Conservation (phyloP, 2,329 filamentous ascomycete genomes). For the Penicillium crustosum region DNA sequence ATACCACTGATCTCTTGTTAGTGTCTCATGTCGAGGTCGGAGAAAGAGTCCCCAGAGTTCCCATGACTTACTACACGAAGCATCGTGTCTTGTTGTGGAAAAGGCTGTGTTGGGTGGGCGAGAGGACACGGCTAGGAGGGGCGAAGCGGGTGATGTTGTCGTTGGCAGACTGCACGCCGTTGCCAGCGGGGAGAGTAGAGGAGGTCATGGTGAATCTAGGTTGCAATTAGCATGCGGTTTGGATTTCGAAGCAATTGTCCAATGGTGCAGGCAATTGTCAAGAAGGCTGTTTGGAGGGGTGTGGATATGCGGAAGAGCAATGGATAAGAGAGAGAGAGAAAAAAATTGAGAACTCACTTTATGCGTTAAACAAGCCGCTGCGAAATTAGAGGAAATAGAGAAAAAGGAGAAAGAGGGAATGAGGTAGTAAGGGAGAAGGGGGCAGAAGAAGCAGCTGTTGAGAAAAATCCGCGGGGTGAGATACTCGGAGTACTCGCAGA, state of each 20-base stretch:
- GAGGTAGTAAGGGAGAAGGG: conserved; percentile 21
- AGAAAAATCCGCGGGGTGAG: conserved; percentile 28
- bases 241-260: not conserved
- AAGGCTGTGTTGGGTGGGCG: conserved; percentile 84
- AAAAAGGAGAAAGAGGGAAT: conserved; percentile 17
- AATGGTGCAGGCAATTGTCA: not conserved
- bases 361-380: conserved; percentile 23
- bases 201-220: conserved; percentile 54
- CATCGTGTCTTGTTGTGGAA: conserved; percentile 99
- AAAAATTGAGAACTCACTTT: conserved; percentile 14
- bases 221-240: conserved; percentile 5
- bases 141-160: conserved; percentile 98
- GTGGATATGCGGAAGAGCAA: conserved; percentile 11
- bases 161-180: conserved; percentile 72
- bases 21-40: not conserved
- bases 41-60: too few species aligned
- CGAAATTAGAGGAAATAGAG: conserved; percentile 19
- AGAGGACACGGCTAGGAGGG: conserved; percentile 87
- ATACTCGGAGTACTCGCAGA: conserved; percentile 26
- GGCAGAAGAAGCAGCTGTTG: conserved; percentile 20
- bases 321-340: conserved; percentile 7
- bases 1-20: conserved; percentile 63
- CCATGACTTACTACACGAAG: conserved; percentile 79
- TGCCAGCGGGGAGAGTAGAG: conserved; percentile 51
- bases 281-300: not conserved